Conservation (phyloP, 306 rosid genomes). For the Psophocarpus tetragonolobus region DNA sequence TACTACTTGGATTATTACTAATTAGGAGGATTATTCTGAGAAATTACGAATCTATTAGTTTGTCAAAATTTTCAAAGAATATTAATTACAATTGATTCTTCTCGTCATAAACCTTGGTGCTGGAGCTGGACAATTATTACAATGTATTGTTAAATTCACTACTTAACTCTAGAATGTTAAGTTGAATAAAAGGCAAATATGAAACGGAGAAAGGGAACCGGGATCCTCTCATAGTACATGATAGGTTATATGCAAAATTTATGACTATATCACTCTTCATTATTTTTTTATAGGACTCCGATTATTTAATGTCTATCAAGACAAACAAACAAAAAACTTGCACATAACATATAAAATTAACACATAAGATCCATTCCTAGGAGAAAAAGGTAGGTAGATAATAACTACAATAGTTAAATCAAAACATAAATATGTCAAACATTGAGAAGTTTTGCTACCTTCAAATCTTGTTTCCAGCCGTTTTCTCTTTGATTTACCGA, state of each 20-base stretch:
- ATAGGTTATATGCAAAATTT: background rate
- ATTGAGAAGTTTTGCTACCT: slow-evolving; percentile 54
- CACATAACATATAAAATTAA: background rate
- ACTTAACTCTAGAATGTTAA: slow-evolving; percentile 9
- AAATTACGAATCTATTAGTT: too few species aligned
- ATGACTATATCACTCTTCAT: background rate
- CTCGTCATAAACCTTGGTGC: background rate
- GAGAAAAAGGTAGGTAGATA: slow-evolving; percentile 7
- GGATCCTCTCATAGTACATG: background rate
- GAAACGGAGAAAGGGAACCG: background rate
- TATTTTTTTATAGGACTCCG: background rate
- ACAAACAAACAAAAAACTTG: background rate
- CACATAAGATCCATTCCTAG: background rate
- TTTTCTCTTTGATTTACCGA: slow-evolving; percentile 73
- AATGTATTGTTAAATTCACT: slow-evolving; percentile 3
- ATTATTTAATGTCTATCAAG: background rate
- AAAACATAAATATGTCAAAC: slow-evolving; percentile 20
- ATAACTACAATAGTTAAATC: slow-evolving; percentile 16
- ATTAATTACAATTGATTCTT: background rate
- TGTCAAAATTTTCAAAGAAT: background rate
- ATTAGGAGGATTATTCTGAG: background rate
- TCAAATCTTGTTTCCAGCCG: slow-evolving; percentile 64
- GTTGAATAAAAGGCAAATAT: slow-evolving; percentile 15
- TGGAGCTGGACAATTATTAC: slow-evolving; percentile 7
- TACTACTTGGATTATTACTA: background rate